Evolutionary conservation across 129 eudicot species (phyloP).

Genomic region (Artemisia tridentata): DNA sequence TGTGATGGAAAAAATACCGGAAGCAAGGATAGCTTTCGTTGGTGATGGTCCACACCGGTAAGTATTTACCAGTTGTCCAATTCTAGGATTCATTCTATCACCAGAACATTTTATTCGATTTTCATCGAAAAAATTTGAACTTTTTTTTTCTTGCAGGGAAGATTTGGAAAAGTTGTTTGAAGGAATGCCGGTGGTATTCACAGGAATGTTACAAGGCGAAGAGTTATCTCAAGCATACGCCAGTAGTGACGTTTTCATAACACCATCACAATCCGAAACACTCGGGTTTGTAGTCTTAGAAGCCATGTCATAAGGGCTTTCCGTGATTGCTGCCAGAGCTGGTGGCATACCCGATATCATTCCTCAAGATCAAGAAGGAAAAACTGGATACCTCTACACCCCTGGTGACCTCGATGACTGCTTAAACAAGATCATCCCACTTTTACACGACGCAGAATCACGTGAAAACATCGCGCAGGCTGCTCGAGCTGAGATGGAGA

Average conservation of each 20-base stretch:
- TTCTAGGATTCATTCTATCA: background rate
- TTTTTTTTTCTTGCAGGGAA: constrained; percentile 36
- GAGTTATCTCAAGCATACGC: constrained; percentile 98
- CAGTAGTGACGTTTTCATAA: constrained; percentile 87
- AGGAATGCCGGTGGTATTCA: constrained; percentile 92
- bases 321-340: constrained; percentile 94
- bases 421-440: constrained; percentile 70
- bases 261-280: constrained; percentile 98
- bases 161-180: constrained; percentile 77
- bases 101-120: background rate
- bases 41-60: constrained; percentile 98
- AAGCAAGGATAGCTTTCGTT: constrained; percentile 90
- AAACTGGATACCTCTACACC: constrained; percentile 70
- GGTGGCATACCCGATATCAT: constrained; percentile 92
- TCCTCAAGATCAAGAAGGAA: constrained; percentile 83
- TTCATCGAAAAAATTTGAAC: background rate
- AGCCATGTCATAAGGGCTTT: constrained; percentile 98
- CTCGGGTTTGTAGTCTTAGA: constrained; percentile 91
- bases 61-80: constrained; percentile 4
- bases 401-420: constrained; percentile 94
- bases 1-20: constrained; percentile 90
- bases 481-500: constrained; percentile 91
- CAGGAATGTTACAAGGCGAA: constrained; percentile 88
- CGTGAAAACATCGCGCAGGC: constrained; percentile 76
- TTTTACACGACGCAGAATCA: constrained; percentile 46